Conservation (phyloP, 1,284 basidiomycete species). For the Sphagnurus paluster region DNA sequence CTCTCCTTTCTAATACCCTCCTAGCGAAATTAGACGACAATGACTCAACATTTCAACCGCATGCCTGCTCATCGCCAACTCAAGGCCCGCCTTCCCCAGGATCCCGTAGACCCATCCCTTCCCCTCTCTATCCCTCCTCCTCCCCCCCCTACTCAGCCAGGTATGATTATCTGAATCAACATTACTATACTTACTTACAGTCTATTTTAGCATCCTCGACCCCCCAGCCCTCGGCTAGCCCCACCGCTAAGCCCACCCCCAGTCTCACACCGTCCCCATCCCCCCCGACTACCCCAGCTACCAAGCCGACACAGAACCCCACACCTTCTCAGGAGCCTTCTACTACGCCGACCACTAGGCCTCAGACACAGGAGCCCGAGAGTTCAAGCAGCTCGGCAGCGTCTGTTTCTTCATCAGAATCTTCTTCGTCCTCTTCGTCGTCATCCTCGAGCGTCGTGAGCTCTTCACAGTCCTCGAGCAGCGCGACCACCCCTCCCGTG, state of each 20-base stretch:
- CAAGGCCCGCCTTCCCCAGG: slow-evolving; percentile 10
- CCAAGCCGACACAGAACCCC: background rate
- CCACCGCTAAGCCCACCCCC: too few species aligned
- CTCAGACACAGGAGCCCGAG: background rate
- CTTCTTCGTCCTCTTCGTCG: slow-evolving; percentile 5
- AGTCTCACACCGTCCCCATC: background rate
- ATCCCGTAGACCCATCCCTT: background rate
- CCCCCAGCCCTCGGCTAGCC: background rate
- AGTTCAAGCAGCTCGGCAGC: too few species aligned
- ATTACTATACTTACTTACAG: background rate
- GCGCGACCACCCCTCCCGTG: slow-evolving; percentile 5
- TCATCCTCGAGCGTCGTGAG: slow-evolving; percentile 9
- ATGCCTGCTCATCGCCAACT: slow-evolving; percentile 14
- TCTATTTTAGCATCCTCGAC: background rate
- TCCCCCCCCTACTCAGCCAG: background rate
- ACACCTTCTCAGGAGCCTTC: background rate
- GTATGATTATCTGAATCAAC: background rate
- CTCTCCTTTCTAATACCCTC: slow-evolving; percentile 11
- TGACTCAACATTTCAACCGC: slow-evolving; percentile 19
- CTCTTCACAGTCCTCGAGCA: slow-evolving; percentile 7
- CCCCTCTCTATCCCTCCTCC: background rate
- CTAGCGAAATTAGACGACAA: slow-evolving; percentile 6
- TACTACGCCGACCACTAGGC: background rate
- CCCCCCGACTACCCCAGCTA: background rate
- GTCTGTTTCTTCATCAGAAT: background rate